Conservation (phyloP, 2,329 filamentous ascomycete species). For the Orbilia brochopaga region DNA sequence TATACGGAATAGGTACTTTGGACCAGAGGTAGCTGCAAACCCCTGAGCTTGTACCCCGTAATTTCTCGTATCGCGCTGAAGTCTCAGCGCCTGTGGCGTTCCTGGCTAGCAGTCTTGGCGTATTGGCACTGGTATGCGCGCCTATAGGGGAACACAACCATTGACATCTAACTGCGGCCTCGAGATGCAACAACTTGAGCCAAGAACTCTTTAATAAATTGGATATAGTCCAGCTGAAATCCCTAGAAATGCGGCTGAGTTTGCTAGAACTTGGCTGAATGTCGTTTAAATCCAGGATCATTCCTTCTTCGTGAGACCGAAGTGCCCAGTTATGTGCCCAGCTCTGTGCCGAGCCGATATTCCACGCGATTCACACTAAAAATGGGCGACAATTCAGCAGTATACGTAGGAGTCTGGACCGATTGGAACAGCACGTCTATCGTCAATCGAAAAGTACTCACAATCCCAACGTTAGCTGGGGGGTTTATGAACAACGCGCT, state of each 20-base stretch:
- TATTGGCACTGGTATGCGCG: neutral
- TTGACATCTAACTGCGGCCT: neutral
- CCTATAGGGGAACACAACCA: neutral
- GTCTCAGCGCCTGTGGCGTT: neutral
- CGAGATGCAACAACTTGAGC: neutral
- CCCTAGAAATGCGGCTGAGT: neutral
- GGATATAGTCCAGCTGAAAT: neutral
- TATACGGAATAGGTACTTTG: too few relatives aligned
- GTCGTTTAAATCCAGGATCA: neutral
- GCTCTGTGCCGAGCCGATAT: neutral
- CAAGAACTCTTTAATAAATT: neutral
- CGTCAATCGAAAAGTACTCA: slow-evolving; percentile 7
- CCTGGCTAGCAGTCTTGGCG: neutral
- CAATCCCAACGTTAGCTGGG: neutral
- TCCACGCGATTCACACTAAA: neutral
- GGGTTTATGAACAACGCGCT: slow-evolving; percentile 20
- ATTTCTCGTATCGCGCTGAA: too few relatives aligned
- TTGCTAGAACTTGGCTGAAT: neutral
- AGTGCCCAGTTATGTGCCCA: too few relatives aligned
- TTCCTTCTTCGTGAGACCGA: too few relatives aligned
- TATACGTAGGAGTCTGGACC: slow-evolving; percentile 17
- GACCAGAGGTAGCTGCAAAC: too few relatives aligned
- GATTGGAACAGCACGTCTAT: slow-evolving; percentile 22
- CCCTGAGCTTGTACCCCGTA: too few relatives aligned
- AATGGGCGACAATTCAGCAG: neutral